Conservation (phyloP, 1,139 yeast species). For the Debaryomyces udenii region DNA sequence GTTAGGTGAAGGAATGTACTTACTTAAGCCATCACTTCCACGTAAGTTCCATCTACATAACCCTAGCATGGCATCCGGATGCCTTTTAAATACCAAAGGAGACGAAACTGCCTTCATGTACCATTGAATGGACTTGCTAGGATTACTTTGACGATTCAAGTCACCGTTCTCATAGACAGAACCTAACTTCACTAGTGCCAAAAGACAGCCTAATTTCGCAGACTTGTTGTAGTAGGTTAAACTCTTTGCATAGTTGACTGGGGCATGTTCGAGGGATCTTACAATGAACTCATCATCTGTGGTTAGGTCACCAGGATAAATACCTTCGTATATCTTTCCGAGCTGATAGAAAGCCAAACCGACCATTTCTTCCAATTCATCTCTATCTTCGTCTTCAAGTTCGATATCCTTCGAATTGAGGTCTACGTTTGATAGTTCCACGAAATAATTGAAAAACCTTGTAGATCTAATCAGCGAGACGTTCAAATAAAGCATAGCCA, state of each 20-base stretch:
- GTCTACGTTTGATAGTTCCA: constrained; percentile 42
- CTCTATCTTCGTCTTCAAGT: constrained; percentile 42
- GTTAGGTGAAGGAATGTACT: constrained; percentile 60
- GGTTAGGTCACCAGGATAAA: constrained; percentile 50
- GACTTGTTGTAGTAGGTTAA: constrained; percentile 73
- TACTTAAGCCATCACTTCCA: constrained; percentile 65
- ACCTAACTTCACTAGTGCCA: constrained; percentile 86
- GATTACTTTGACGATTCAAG: constrained; percentile 63
- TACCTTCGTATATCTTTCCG: constrained; percentile 73
- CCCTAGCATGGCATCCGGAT: constrained; percentile 87
- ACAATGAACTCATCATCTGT: constrained; percentile 41
- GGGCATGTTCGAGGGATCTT: constrained; percentile 40
- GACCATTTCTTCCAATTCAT: constrained; percentile 46
- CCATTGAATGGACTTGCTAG: constrained; percentile 86
- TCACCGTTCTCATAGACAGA: constrained; percentile 87
- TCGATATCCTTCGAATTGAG: constrained; percentile 37
- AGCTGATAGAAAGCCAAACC: constrained; percentile 54
- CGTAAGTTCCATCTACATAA: constrained; percentile 90
- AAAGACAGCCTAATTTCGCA: constrained; percentile 73
- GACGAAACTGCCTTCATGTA: constrained; percentile 74
- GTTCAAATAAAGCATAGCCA: constrained; percentile 43
- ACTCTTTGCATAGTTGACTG: constrained; percentile 61
- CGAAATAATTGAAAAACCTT: constrained; percentile 40
- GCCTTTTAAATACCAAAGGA: constrained; percentile 58
- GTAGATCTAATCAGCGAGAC: constrained; percentile 39